Conservation (phyloP, 2,329 filamentous ascomycete species). For the Decorospora gaudefroyi region DNA sequence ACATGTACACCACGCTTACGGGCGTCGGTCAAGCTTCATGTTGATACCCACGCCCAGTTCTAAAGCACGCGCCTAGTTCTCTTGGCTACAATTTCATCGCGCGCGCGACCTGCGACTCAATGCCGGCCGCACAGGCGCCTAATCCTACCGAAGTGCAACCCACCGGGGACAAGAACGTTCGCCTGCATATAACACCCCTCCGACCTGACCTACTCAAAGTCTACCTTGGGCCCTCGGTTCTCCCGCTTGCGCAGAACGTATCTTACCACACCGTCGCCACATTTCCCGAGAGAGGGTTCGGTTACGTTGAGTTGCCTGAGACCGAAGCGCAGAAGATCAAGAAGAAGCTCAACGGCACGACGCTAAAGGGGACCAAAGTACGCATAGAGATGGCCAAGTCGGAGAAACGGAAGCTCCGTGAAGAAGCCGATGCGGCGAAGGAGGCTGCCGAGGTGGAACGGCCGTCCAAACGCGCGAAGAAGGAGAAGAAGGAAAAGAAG, state of each 20-base stretch:
- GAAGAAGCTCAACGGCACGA: conserved; percentile 86
- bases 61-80: conserved; percentile 3
- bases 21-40: conserved; percentile 14
- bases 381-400: conserved; percentile 80
- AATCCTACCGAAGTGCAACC: conserved; percentile 22
- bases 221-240: conserved; percentile 70
- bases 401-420: conserved; percentile 56
- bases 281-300: conserved; percentile 88
- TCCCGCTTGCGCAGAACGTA: conserved; percentile 71
- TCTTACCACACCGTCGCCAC: conserved; percentile 87
- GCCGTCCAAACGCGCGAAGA: conserved; percentile 54
- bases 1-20: conserved; percentile 20
- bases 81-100: conserved; percentile 16
- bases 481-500: conserved; percentile 53
- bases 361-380: conserved; percentile 83
- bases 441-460: conserved; percentile 53
- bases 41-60: conserved; percentile 1
- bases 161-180: conserved; percentile 44
- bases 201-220: conserved; percentile 72
- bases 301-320: conserved; percentile 80
- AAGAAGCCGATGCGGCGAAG: conserved; percentile 45
- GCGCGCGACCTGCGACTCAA: conserved; percentile 32
- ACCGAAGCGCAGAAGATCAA: conserved; percentile 87
- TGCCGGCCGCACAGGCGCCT: conserved; percentile 41
- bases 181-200: conserved; percentile 88